Conservation (phyloP, 1,139 yeast species). For the Geotrichum siamense region DNA sequence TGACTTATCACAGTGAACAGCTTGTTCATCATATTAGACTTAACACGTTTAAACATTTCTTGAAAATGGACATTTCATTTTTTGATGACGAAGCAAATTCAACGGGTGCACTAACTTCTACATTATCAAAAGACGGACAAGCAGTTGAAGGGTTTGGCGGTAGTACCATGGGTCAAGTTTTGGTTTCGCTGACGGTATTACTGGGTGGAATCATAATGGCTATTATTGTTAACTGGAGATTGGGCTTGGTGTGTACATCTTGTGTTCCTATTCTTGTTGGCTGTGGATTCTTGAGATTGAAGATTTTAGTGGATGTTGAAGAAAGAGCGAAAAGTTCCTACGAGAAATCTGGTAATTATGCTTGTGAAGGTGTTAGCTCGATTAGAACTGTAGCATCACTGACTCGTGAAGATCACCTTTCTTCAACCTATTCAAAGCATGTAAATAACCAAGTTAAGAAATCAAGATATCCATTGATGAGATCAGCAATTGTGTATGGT, state of each 20-base stretch:
- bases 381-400: slow-evolving; percentile 37
- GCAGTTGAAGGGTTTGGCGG: slow-evolving; percentile 80
- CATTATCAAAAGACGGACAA: slow-evolving; percentile 78
- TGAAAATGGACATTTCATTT: slow-evolving; percentile 77
- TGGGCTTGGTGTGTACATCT: slow-evolving; percentile 55
- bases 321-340: slow-evolving; percentile 39
- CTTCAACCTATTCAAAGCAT: slow-evolving; percentile 25
- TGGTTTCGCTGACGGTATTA: slow-evolving; percentile 65
- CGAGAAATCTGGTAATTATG: slow-evolving; percentile 35
- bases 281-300: slow-evolving; percentile 71
- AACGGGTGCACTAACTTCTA: slow-evolving; percentile 75
- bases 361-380: slow-evolving; percentile 35
- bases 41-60: slow-evolving; percentile 30
- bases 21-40: slow-evolving; percentile 32
- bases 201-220: slow-evolving; percentile 67
- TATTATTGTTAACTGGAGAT: slow-evolving; percentile 58
- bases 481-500: slow-evolving; percentile 33
- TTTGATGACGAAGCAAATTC: slow-evolving; percentile 60
- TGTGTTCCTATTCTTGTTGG: slow-evolving; percentile 63
- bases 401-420: slow-evolving; percentile 35
- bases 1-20: slow-evolving; percentile 20
- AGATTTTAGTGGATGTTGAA: slow-evolving; percentile 66
- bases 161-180: slow-evolving; percentile 74
- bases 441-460: slow-evolving; percentile 30
- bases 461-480: slow-evolving; percentile 27